Evolutionary conservation across 2,329 filamentous ascomycete species (phyloP).

Genomic region (Cytospora piceicola): DNA sequence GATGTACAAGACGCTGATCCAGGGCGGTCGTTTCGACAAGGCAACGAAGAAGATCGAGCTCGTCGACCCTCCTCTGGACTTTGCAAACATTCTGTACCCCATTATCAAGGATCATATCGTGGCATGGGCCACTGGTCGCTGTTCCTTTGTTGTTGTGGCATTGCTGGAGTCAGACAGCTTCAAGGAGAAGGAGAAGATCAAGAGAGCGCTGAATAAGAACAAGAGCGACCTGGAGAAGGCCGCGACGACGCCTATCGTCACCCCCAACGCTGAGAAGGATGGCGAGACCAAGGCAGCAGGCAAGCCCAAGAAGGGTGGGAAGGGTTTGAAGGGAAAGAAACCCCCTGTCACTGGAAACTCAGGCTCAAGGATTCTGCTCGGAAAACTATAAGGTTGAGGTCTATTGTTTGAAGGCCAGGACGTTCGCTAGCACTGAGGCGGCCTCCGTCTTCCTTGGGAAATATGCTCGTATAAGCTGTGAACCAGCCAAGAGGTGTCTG

Average conservation of each 20-base stretch:
- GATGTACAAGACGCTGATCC: constrained; percentile 88
- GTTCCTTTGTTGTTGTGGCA: constrained; percentile 83
- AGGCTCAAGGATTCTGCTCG: constrained; percentile 64
- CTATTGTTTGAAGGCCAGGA: not conserved
- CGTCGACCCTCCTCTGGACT: constrained; percentile 76
- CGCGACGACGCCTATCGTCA: constrained; percentile 58
- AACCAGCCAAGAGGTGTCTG: constrained; percentile 8
- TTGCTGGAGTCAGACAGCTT: constrained; percentile 78
- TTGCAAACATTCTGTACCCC: constrained; percentile 80
- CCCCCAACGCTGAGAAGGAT: constrained; percentile 48
- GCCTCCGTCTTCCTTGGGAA: constrained; percentile 5
- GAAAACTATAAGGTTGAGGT: constrained; percentile 44
- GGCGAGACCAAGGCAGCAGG: constrained; percentile 49
- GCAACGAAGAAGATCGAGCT: constrained; percentile 70
- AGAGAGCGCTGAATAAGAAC: constrained; percentile 72
- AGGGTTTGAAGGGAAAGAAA: constrained; percentile 47
- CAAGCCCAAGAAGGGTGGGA: constrained; percentile 50
- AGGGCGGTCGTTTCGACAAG: constrained; percentile 84
- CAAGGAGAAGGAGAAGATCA: constrained; percentile 65
- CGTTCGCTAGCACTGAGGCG: not conserved
- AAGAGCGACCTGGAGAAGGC: constrained; percentile 73
- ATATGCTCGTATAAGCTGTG: constrained; percentile 8
- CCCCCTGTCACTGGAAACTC: constrained; percentile 58
- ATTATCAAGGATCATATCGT: constrained; percentile 75
- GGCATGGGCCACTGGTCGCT: constrained; percentile 83